A percentile compares a stretch with the other conserved stretches of the same genome.
phyloP scores from a whole-genome alignment of 441 rosid genomes.

The Kokia cookei region DNA sequence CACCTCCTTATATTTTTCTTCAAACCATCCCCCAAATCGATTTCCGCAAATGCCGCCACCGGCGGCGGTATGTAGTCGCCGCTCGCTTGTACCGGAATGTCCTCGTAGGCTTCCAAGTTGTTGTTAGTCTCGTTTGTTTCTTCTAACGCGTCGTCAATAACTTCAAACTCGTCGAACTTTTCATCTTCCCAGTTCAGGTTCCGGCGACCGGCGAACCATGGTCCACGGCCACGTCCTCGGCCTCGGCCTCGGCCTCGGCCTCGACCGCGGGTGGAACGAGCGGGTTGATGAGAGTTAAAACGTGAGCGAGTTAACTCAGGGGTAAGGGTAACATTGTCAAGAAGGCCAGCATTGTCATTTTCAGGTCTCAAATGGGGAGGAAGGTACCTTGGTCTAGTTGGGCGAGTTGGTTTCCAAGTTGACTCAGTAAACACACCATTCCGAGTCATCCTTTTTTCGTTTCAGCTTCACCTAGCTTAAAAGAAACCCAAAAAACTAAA shows the following conservation, averaged over 20 bases:
- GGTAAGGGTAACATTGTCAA: not conserved
- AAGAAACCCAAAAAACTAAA: not conserved
- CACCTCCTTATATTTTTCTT: constrained; percentile 75
- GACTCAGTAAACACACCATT: constrained; percentile 5
- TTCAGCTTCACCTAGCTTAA: not conserved
- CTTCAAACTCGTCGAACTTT: constrained; percentile 27
- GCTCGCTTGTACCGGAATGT: constrained; percentile 85
- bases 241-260: not conserved
- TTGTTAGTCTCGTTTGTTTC: not conserved
- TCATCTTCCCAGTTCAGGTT: not conserved
- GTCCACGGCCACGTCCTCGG: constrained; percentile 2
- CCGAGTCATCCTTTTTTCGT: constrained; percentile 3
- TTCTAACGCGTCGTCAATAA: not conserved
- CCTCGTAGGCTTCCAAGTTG: constrained; percentile 88
- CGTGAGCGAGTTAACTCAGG: not conserved
- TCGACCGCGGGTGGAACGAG: not conserved
- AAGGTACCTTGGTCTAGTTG: constrained; percentile 14
- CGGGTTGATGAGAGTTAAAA: constrained; percentile 1
- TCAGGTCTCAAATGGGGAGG: constrained; percentile 25
- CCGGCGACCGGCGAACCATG: not conserved
- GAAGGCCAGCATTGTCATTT: not conserved
- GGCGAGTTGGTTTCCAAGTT: constrained; percentile 12
- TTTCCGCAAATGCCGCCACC: constrained; percentile 73
- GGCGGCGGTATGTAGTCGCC: constrained; percentile 84
- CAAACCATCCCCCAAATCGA: constrained; percentile 78